Conservation (phyloP, 1,284 basidiomycete species). For the Apiotrichum porosum region DNA sequence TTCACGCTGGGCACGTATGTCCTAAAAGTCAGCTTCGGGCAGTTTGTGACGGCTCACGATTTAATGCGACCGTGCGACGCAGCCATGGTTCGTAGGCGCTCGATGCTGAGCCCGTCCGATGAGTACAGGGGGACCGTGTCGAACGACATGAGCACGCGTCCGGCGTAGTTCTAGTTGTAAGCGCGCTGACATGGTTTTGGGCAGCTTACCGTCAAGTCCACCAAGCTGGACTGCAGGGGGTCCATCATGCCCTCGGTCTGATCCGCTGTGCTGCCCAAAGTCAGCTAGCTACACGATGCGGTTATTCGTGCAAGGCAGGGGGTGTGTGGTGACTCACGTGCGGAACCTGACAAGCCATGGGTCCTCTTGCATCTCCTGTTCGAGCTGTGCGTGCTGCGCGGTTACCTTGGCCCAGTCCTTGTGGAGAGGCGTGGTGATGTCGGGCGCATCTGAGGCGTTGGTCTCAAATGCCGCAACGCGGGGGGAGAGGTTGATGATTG, state of each 20-base stretch:
- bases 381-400: conserved; percentile 71
- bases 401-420: conserved; percentile 74
- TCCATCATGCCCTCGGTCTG: conserved; percentile 97
- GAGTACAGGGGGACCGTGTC: conserved; percentile 22
- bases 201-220: conserved; percentile 29
- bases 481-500: conserved; percentile 9
- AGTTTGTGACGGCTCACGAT: too few species aligned
- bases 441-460: not conserved
- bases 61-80: conserved; percentile 32
- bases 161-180: conserved; percentile 37
- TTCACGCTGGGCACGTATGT: conserved; percentile 82
- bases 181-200: too few species aligned
- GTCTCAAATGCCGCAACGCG: conserved; percentile 4
- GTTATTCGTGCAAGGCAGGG: too few species aligned
- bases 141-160: conserved; percentile 22
- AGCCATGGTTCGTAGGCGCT: conserved; percentile 20
- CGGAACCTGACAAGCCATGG: conserved; percentile 93
- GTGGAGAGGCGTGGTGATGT: conserved; percentile 12
- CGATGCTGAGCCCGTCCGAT: conserved; percentile 27
- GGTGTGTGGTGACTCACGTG: conserved; percentile 55
- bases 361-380: conserved; percentile 90
- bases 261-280: conserved; percentile 49
- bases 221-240: conserved; percentile 68
- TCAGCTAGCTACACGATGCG: too few species aligned
- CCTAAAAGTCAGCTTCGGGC: conserved; percentile 52